Evolutionary conservation across 2,329 filamentous ascomycete genomes (phyloP), one percentile per base, ranked within the genome.

Genomic region (Anthostomella pinea): DNA sequence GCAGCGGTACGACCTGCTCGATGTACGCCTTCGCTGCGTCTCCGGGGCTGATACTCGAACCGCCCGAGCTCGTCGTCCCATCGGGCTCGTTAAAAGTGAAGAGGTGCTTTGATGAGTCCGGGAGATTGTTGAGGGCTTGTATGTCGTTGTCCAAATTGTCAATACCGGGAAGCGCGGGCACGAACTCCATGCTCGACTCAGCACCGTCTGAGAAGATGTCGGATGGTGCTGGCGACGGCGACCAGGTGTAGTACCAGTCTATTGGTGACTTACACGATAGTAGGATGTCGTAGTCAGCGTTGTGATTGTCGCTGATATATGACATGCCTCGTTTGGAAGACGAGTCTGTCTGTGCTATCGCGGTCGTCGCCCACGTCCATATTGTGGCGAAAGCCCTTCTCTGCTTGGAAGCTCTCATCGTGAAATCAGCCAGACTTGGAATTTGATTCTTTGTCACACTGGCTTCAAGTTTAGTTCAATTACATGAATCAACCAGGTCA

Each of bases 171-270:
- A 69, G 49, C 1, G 68, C 49, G 0, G 66, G 66, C 8, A 68
- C 37, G 27, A 68, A 69, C 0, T 53, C 45, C 13, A 65, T 30
- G 2, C 51, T 46, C 9, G 43, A 34, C n/a, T 51, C 47, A 2
- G 61, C 46, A 8, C 42, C 33, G 1, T 47, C 31, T 0, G 58
- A 51, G 2, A 47, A 49, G 35, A 46, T 40, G 11, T 45, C 41
- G 5, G 30, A 38, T 4, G 47, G 41, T 11, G 48, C 49, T 13
- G 58, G 52, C 39, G 54, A 53, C 1, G 59, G 55, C 0, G 64
- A 65, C 65, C 65, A 68, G 0, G 63, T 69, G 35, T 66, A 69
- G 43, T 69, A 69, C 66, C 66, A 69, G 0, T 55, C 47, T 9
- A 69, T 57, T 6, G 60, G 52, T 0, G 66, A 67, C 16, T 60